Base-by-base conservation (phyloP, 345 rosid species). In the Eucalyptus curtisii region DNA sequence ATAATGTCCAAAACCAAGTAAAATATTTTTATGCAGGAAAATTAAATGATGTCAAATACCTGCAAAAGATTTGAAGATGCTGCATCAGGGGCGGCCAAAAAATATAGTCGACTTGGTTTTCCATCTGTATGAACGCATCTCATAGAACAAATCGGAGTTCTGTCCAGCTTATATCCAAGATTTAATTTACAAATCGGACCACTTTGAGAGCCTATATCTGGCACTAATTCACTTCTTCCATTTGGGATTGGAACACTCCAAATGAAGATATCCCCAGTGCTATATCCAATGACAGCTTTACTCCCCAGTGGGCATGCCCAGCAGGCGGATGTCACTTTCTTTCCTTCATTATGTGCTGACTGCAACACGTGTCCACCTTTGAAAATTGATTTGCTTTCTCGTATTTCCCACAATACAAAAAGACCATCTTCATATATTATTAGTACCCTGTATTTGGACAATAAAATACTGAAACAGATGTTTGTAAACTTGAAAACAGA, bases 261-360 rank as follows among this genome's bases (percentile, higher is more conserved):
- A 66, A 96, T 91, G 31, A 92, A 91, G 88, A 97, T 94, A 50
- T 97, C 99, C 13, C 99, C 99, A 50, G 92, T 96, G 86, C 91
- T 95, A 91, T 96, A 97, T 40, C 99, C 99, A 89, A 96, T 93
- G 48, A 93, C 95, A 90, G 95, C 94, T 94, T 92, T 97, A 93
- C 93, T 96, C 90, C 99, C 99, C 87, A 91, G 85, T 40, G 98
- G 97, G 57, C 99, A 97, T 64, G 93, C 96, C 99, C 99, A 97
- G 86, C 98, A 94, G 64, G 98, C 98, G 86, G 95, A 94, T 59
- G 99, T 96, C 87, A 91, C 97, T 92, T 93, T 94, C 94, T 95
- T 97, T 49, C 90, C 93, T 80, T 96, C 99, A 86, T 91, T 93
- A 22, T 92, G 86, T 86, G 91, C 90, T 82, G 94, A 89, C n/a